phyloP scores from a whole-genome alignment of 176 grass and related monocot species.

The Aegilops longissima region DNA sequence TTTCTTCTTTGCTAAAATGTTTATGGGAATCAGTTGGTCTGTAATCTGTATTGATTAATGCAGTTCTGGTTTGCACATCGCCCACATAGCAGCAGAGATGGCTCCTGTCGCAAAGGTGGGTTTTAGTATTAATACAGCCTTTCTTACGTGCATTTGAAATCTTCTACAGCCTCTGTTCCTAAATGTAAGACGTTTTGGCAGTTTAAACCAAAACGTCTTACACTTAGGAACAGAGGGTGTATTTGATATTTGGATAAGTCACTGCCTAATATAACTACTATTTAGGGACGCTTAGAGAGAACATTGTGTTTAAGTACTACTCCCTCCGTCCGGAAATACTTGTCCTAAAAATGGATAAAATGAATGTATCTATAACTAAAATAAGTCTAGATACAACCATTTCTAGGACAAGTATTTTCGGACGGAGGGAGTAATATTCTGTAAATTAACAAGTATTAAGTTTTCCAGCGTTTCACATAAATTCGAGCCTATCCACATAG shows the following conservation, averaged over 20 bases:
- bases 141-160: constrained; percentile 22
- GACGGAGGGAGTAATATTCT: not conserved
- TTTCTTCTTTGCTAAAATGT: constrained; percentile 15
- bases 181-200: too few species aligned
- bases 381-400: too few species aligned
- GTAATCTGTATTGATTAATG: constrained; percentile 37
- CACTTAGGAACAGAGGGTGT: too few species aligned
- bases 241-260: constrained; percentile 11
- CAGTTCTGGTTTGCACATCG: constrained; percentile 82
- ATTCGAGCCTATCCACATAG: not conserved
- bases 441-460: not conserved
- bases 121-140: constrained; percentile 23
- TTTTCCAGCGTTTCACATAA: not conserved
- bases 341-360: too few species aligned
- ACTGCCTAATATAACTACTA: constrained; percentile 3
- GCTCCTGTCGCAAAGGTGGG: constrained; percentile 94
- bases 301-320: not conserved
- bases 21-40: constrained; percentile 1
- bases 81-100: constrained; percentile 99
- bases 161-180: not conserved
- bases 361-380: too few species aligned
- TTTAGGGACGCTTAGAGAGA: not conserved
- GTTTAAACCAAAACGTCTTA: too few species aligned
- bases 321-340: too few species aligned
- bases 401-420: too few species aligned